phyloP scores from a whole-genome alignment of 129 eudicot genomes.

The Lactuca sativa region DNA sequence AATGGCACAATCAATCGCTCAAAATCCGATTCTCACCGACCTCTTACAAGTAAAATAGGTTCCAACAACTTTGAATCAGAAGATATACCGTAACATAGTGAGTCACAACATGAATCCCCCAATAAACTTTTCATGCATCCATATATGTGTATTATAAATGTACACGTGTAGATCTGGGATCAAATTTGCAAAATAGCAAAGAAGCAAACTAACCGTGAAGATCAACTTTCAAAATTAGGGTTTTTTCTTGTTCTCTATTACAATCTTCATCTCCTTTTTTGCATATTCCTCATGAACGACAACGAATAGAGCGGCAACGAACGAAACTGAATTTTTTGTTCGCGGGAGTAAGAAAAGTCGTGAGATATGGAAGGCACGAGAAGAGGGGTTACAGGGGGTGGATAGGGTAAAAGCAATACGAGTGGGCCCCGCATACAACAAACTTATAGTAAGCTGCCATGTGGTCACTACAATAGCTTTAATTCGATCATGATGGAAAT shows the following conservation, averaged over 20 bases:
- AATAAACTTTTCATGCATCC: conserved; percentile 16
- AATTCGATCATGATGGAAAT: not conserved
- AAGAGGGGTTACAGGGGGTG: conserved; percentile 27
- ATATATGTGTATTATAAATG: conserved; percentile 4
- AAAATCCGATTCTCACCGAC: conserved; percentile 24
- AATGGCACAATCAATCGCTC: conserved; percentile 8
- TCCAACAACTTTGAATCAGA: conserved; percentile 23
- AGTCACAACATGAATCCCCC: conserved; percentile 7
- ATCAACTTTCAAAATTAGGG: conserved; percentile 38
- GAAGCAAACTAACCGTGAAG: conserved; percentile 24
- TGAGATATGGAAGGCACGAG: conserved; percentile 50
- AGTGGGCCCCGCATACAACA: conserved; percentile 29
- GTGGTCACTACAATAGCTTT: conserved; percentile 13
- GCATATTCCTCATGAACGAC: conserved; percentile 5
- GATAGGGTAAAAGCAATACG: conserved; percentile 34
- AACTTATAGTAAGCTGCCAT: conserved; percentile 21
- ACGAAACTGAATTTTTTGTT: conserved; percentile 57
- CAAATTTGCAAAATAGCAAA: not conserved
- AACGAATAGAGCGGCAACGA: conserved; percentile 60
- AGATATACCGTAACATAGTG: conserved; percentile 10
- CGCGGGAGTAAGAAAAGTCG: conserved; percentile 40
- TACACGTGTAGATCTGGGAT: conserved; percentile 36
- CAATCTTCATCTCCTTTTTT: conserved; percentile 7
- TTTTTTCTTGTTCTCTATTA: conserved; percentile 27
- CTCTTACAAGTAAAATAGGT: conserved; percentile 19